phyloP scores from a whole-genome alignment of 1,284 basidiomycete genomes.

The Malassezia sp. region DNA sequence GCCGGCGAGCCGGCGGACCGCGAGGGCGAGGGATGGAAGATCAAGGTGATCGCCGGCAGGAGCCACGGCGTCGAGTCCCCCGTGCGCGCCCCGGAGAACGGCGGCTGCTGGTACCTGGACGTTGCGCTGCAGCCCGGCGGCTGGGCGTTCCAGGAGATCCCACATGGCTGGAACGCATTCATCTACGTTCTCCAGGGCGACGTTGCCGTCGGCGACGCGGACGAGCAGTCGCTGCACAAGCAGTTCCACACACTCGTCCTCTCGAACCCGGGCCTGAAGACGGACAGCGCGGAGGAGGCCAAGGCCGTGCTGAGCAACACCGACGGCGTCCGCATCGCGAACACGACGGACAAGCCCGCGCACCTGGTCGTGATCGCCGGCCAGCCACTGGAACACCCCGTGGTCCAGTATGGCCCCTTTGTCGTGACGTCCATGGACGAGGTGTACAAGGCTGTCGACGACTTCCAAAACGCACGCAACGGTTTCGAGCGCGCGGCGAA shows the following conservation, averaged over 20 bases:
- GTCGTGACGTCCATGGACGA: constrained; percentile 72
- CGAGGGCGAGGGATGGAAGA: constrained; percentile 57
- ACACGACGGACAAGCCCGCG: constrained; percentile 17
- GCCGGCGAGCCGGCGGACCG: constrained; percentile 60
- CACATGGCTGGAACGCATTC: constrained; percentile 50
- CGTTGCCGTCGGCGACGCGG: constrained; percentile 53
- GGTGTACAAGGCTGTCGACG: constrained; percentile 67
- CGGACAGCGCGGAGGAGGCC: constrained; percentile 53
- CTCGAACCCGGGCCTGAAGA: constrained; percentile 37
- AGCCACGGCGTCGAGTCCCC: constrained; percentile 75
- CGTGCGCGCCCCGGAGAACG: constrained; percentile 61
- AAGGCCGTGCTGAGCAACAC: constrained; percentile 48
- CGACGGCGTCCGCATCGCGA: constrained; percentile 57
- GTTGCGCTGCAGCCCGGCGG: constrained; percentile 58
- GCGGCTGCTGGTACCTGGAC: constrained; percentile 89
- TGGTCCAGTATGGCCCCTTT: constrained; percentile 66
- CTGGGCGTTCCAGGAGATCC: constrained; percentile 71
- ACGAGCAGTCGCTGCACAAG: constrained; percentile 49
- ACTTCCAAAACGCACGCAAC: constrained; percentile 68
- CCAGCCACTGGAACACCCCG: constrained; percentile 75
- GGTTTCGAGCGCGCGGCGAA: constrained; percentile 81
- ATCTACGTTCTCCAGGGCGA: constrained; percentile 46
- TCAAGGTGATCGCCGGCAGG: constrained; percentile 80
- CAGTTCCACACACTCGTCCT: constrained; percentile 63
- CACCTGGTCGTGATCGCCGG: constrained; percentile 56